Evolutionary conservation across 768 basidiomycete genomes (phyloP), one percentile per base, ranked within the genome.

Genomic region (Tricholoma terreum): DNA sequence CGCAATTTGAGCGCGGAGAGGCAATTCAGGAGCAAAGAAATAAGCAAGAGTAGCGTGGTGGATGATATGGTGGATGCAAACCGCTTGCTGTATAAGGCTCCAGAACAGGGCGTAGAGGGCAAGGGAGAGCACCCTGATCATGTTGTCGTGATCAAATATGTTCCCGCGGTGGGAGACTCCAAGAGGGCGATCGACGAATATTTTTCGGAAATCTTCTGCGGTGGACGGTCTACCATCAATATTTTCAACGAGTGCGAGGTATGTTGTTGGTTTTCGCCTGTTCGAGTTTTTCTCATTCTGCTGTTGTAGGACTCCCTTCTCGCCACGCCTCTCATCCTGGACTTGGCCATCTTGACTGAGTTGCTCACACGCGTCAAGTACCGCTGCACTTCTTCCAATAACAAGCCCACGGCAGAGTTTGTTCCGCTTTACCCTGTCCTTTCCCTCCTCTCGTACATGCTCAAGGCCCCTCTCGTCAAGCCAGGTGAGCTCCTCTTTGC

Each of bases 121-220:
- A 94, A 95, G 75, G 94, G 94, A 66, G 96, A 99, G 75, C 94
- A 98, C 73, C 96, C 96, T 27, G 95, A 98, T 73, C 96, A 99
- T 69, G 83, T 95, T 65, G 88, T 98, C 54, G 94, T 96, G 55
- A 96, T 96, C 84, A 96, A 96, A 80, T 96, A 96, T 64, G 89
- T 98, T 2, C 94, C 93, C 19, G 92, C 94, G 22, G 94, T 96
- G 30, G 95, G 96, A 36, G 97, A 98, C 77, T 92, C 91, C 56
- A 98, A 98, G 85, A 84, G 93, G 56, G 97, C 95, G n/a, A 94
- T 98, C 80, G 97, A 98, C 75, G 95, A 98, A 79, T 98, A 98
- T 76, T 94, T 94, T 74, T 95, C 92, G 10, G 95, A 98, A 81
- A 94, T 98, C 67, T 88, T 95, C 78, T 96, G 95, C 69, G 95